A percentile compares a stretch with the other conserved stretches of the same genome.
Conservation (phyloP, 2,329 filamentous ascomycete species). For the Didymella keratinophila region DNA sequence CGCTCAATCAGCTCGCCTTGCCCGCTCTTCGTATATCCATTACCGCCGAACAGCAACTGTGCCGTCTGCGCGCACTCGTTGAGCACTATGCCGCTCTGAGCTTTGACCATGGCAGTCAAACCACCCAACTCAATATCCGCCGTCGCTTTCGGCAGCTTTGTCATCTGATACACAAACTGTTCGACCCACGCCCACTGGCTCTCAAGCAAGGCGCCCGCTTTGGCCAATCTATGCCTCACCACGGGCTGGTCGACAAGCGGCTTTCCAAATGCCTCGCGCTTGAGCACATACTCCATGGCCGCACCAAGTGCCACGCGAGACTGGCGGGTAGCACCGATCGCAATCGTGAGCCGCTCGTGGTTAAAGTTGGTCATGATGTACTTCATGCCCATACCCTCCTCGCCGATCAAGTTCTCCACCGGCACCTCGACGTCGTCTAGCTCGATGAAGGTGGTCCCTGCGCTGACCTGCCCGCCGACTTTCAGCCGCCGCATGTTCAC, state of each 20-base stretch:
- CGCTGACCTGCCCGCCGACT: slow-evolving; percentile 69
- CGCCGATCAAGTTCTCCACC: slow-evolving; percentile 72
- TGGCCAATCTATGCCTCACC: slow-evolving; percentile 75
- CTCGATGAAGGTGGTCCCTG: slow-evolving; percentile 78
- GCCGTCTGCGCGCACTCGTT: slow-evolving; percentile 75
- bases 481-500: slow-evolving; percentile 73
- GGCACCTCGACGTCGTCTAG: slow-evolving; percentile 78
- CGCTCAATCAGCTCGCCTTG: slow-evolving; percentile 76
- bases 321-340: slow-evolving; percentile 69
- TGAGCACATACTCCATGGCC: slow-evolving; percentile 69
- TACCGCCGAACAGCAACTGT: slow-evolving; percentile 76
- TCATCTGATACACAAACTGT: slow-evolving; percentile 73
- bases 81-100: slow-evolving; percentile 74
- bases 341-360: slow-evolving; percentile 74
- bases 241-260: slow-evolving; percentile 77
- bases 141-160: slow-evolving; percentile 65
- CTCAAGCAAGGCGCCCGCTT: slow-evolving; percentile 72
- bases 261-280: slow-evolving; percentile 73
- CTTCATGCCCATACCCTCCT: slow-evolving; percentile 74
- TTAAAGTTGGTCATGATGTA: slow-evolving; percentile 84
- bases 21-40: slow-evolving; percentile 73
- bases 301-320: slow-evolving; percentile 66
- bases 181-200: slow-evolving; percentile 77
- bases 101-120: slow-evolving; percentile 75
- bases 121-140: slow-evolving; percentile 73